Evolutionary conservation across 2,329 filamentous ascomycete genomes (phyloP).

Genomic region (Alternaria rosae): DNA sequence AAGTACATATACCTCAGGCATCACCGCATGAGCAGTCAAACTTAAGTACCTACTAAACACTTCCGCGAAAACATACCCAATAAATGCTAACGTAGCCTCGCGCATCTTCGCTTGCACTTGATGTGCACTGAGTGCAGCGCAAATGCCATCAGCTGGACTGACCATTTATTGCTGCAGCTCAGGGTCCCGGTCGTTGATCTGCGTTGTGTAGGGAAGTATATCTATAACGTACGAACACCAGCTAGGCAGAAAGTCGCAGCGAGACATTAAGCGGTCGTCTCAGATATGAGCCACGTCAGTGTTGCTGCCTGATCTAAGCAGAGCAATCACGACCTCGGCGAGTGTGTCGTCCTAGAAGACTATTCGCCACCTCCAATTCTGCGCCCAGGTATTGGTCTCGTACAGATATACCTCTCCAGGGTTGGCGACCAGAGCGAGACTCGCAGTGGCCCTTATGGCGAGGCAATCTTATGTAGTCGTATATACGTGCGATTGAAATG

Average conservation of each 20-base stretch:
- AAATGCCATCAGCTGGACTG: not conserved
- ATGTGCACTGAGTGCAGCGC: not conserved
- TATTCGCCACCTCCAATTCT: no score
- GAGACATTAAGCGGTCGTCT: not conserved
- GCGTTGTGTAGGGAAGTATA: not conserved
- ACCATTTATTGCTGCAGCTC: not conserved
- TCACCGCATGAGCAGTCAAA: not conserved
- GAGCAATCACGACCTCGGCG: no score
- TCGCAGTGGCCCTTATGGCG: no score
- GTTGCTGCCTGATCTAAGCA: no score
- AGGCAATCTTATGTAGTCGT: no score
- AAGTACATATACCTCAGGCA: not conserved
- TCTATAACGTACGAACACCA: not conserved
- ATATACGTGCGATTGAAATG: no score
- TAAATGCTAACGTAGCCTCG: not conserved
- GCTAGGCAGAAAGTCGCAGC: no score
- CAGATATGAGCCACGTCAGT: not conserved
- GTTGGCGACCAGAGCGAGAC: no score
- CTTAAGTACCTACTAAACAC: not conserved
- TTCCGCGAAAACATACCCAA: not conserved
- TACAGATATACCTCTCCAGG: no score
- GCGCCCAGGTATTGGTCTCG: no score
- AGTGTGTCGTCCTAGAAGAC: no score
- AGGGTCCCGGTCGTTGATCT: accelerated
- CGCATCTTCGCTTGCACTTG: accelerated